Conservation (phyloP, 73 alveolate species). For the Halteria grandinella region DNA sequence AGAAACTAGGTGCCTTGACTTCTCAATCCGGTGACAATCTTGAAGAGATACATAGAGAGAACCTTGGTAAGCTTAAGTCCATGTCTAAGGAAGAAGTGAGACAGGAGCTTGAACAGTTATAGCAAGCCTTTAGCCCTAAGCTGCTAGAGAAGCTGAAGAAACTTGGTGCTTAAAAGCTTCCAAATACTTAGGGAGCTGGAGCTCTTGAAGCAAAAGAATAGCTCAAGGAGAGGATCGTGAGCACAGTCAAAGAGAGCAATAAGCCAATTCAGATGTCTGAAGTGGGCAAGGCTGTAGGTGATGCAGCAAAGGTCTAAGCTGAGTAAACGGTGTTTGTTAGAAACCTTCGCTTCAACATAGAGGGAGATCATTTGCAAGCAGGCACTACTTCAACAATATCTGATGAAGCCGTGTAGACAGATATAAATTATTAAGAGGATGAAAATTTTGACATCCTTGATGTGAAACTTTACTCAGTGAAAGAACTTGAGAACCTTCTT, state of each 20-base stretch:
- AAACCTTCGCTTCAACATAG: neutral
- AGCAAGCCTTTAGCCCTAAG: neutral
- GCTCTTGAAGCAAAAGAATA: too few species aligned
- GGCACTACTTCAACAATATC: too few species aligned
- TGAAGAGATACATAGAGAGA: slow-evolving; percentile 7
- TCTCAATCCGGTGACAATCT: too few species aligned
- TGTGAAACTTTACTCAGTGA: slow-evolving; percentile 5
- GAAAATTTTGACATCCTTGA: slow-evolving; percentile 34
- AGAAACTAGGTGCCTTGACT: too few species aligned
- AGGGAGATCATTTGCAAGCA: neutral
- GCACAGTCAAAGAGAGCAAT: too few species aligned
- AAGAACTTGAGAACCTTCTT: slow-evolving; percentile 7
- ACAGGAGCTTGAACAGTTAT: slow-evolving; percentile 2
- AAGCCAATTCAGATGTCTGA: slow-evolving; percentile 30
- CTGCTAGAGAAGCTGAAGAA: slow-evolving; percentile 20
- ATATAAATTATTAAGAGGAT: neutral
- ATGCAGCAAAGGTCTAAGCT: neutral
- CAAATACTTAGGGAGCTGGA: too few species aligned
- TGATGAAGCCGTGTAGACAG: neutral
- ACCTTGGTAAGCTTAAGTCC: neutral
- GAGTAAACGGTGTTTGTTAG: neutral
- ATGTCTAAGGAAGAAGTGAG: slow-evolving; percentile 40
- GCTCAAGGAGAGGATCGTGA: too few species aligned
- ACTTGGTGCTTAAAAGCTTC: too few species aligned
- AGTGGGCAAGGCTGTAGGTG: neutral